phyloP scores from a whole-genome alignment of 345 rosid genomes.

The Citrus australasica region DNA sequence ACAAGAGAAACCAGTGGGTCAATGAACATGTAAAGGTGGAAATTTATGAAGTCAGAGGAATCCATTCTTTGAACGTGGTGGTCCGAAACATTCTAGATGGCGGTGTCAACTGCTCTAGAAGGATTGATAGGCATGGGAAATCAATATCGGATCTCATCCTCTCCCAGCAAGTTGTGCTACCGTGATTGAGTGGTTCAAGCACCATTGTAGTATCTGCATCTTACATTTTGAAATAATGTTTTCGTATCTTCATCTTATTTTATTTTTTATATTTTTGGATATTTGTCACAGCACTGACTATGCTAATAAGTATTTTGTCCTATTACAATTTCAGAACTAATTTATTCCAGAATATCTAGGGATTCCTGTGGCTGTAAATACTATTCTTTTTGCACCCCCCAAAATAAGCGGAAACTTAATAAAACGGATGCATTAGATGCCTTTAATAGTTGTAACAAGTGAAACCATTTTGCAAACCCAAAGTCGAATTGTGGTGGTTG shows the following conservation, averaged over 20 bases:
- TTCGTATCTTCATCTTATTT: not conserved
- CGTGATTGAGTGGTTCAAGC: conserved; percentile 16
- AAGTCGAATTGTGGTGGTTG: not conserved
- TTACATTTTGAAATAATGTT: not conserved
- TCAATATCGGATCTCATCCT: conserved; percentile 73
- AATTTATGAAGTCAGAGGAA: conserved; percentile 69
- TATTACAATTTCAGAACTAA: not conserved
- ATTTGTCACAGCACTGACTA: not conserved
- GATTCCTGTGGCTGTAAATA: no score
- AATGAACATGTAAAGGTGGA: conserved; percentile 53
- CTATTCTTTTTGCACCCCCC: not conserved
- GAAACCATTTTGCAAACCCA: not conserved
- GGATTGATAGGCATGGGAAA: conserved; percentile 89
- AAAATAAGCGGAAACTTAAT: not conserved
- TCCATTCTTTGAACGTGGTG: conserved; percentile 67
- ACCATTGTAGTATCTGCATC: not conserved
- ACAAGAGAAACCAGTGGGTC: conserved; percentile 32
- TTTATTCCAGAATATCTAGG: not conserved
- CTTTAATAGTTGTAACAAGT: not conserved
- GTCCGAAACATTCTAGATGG: conserved; percentile 82
- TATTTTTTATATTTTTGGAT: not conserved
- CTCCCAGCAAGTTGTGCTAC: conserved; percentile 56
- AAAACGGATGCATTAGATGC: not conserved
- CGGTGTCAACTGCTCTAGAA: conserved; percentile 88
- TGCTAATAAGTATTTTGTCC: not conserved